Conservation (phyloP, 2,329 filamentous ascomycete species). For the Apiospora marii region DNA sequence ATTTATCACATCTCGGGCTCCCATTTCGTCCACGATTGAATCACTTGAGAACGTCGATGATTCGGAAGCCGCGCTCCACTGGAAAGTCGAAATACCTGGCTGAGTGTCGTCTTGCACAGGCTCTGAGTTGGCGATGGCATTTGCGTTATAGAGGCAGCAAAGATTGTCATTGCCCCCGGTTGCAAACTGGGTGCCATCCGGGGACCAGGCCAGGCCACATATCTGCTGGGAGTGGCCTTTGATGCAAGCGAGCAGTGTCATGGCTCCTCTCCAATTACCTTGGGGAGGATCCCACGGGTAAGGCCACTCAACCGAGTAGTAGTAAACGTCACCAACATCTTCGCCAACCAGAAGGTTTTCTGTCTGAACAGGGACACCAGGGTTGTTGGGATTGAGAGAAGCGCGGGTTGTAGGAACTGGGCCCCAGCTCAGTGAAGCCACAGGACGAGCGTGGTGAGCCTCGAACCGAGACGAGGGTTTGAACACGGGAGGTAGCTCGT, state of each 20-base stretch:
- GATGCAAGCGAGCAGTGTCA: constrained; percentile 80
- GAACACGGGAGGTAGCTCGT: constrained; percentile 48
- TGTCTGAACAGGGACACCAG: constrained; percentile 63
- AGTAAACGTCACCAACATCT: constrained; percentile 81
- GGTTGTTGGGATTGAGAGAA: constrained; percentile 58
- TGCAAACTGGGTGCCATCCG: constrained; percentile 78
- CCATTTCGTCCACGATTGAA: not conserved
- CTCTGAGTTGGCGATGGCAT: constrained; percentile 56
- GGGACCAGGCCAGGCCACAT: constrained; percentile 90
- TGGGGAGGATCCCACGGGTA: constrained; percentile 66
- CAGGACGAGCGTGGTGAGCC: constrained; percentile 72
- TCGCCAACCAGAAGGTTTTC: constrained; percentile 91
- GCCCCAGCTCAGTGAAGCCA: constrained; percentile 85
- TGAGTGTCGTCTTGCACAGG: not conserved
- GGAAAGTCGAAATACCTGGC: not conserved
- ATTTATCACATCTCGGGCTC: not conserved
- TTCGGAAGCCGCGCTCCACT: constrained; percentile 14
- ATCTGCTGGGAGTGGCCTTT: constrained; percentile 86
- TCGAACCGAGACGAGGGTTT: constrained; percentile 67
- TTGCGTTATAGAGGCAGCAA: constrained; percentile 81
- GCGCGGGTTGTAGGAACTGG: constrained; percentile 64
- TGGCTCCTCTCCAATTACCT: constrained; percentile 77
- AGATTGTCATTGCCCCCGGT: constrained; percentile 93
- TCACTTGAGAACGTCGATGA: not conserved
- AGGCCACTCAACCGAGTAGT: constrained; percentile 91